These are phyloP conservation scores for Solanum corneliomulleri DNA, from an alignment of 257 asterid species.

Conservation along the genomic window DNA sequence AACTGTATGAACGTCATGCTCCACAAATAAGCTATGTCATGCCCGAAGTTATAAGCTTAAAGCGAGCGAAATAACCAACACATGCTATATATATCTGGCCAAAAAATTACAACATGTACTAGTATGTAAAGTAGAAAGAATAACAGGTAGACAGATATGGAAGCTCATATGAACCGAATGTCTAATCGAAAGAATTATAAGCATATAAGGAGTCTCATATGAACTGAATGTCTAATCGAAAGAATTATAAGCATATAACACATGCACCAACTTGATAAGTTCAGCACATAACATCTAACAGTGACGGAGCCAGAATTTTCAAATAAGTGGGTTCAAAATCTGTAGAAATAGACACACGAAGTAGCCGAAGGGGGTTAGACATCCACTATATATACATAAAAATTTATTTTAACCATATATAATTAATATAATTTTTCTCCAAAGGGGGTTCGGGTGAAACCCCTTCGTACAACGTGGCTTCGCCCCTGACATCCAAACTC, in stretches of 20 bases:
- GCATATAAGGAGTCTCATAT: background rate
- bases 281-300: background rate
- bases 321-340: too few species aligned
- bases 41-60: background rate
- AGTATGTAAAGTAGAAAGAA: background rate
- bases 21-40: background rate
- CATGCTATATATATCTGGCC: background rate
- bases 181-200: too few species aligned
- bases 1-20: background rate
- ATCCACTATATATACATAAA: too few species aligned
- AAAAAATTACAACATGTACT: background rate
- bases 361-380: too few species aligned
- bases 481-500: background rate
- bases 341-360: too few species aligned
- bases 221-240: background rate
- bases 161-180: background rate
- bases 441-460: too few species aligned
- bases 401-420: too few species aligned
- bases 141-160: background rate
- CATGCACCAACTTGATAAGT: background rate
- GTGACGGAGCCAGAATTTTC: too few species aligned
- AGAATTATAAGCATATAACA: background rate
- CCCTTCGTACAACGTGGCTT: too few species aligned
- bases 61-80: background rate
- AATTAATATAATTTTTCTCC: too few species aligned